These are phyloP conservation scores for Rutstroemia sydowiana DNA, from an alignment of 2,329 filamentous ascomycete species.

Conservation along the genomic window DNA sequence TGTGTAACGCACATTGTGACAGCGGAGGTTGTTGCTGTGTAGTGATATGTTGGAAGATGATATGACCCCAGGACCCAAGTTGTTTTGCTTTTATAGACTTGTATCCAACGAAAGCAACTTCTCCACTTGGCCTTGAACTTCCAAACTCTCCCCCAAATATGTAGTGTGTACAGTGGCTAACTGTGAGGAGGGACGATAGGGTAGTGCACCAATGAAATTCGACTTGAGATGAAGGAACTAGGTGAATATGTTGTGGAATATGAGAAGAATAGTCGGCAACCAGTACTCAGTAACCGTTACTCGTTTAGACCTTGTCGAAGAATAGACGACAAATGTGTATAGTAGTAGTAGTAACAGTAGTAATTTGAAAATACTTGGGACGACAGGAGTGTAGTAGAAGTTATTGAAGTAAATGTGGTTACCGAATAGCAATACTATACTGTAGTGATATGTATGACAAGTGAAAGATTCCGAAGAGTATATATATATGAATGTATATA, in stretches of 20 bases:
- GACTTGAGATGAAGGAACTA: neutral
- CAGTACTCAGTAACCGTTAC: neutral
- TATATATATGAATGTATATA: no score
- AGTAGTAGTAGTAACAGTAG: no score
- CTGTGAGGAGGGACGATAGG: neutral
- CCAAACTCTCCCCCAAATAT: neutral
- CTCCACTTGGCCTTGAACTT: conserved; percentile 1
- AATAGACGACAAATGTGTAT: neutral
- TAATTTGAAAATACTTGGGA: neutral
- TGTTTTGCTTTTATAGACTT: neutral
- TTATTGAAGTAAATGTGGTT: neutral
- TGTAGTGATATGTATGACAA: conserved; percentile 2
- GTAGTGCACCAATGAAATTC: neutral
- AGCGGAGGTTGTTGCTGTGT: neutral
- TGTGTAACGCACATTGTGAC: conserved; percentile 45
- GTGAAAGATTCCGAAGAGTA: neutral
- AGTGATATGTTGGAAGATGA: neutral
- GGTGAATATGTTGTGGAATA: neutral
- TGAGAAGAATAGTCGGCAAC: neutral
- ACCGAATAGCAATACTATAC: neutral
- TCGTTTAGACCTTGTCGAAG: conserved; percentile 1
- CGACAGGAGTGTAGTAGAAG: conserved; percentile 5
- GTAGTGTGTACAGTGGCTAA: neutral
- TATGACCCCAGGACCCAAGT: neutral
- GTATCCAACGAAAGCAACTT: conserved; percentile 1